Conservation (phyloP, 108 stramenopile genomes). For the Nannochloropsis salina region DNA sequence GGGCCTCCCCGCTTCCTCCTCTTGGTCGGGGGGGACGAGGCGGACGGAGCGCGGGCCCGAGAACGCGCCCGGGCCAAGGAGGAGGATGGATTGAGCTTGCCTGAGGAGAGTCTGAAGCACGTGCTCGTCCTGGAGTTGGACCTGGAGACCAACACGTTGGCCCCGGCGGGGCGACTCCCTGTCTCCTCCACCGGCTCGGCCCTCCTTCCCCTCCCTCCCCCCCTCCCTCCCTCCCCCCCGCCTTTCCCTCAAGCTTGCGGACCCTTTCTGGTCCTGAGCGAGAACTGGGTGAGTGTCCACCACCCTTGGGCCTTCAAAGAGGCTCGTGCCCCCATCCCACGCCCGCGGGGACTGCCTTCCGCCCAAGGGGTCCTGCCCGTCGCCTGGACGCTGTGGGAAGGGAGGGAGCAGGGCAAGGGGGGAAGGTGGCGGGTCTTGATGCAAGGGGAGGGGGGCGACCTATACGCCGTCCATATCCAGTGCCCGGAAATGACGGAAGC, state of each 20-base stretch:
- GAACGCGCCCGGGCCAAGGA: background rate
- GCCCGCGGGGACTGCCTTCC: background rate
- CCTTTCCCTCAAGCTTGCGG: background rate
- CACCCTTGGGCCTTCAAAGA: background rate
- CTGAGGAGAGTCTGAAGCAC: background rate
- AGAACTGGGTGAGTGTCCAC: background rate
- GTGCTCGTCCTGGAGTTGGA: background rate
- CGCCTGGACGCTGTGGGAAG: background rate
- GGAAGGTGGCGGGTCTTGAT: background rate
- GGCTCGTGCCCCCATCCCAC: background rate
- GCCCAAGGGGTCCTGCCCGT: background rate
- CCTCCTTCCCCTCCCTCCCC: background rate
- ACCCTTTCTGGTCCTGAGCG: background rate
- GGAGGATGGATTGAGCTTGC: slow-evolving; percentile 16
- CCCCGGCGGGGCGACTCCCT: background rate
- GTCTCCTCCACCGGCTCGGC: background rate
- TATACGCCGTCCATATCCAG: background rate
- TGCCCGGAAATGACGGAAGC: background rate
- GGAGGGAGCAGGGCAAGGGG: background rate
- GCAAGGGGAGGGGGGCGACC: background rate
- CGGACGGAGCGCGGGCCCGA: background rate
- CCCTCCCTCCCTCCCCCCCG: slow-evolving; percentile 12
- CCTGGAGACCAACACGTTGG: background rate
- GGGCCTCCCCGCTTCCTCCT: background rate
- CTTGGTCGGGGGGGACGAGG: background rate